Evolutionary conservation across 2,329 filamentous ascomycete genomes (phyloP).

Genomic region (Chaetoscypha palmicola): DNA sequence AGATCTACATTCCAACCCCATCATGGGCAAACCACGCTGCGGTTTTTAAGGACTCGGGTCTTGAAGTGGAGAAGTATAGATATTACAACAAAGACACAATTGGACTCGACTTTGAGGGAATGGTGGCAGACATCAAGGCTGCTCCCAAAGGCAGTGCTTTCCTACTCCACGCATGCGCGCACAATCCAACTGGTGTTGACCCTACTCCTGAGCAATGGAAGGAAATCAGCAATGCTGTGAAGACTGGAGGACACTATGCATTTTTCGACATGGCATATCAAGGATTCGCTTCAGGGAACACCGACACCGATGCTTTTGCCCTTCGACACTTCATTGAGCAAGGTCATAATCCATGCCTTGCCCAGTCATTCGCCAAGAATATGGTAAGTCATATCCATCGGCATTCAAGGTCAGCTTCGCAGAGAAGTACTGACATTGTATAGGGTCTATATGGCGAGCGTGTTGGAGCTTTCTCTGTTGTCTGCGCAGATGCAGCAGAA

Average conservation of each 20-base stretch:
- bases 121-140: constrained; percentile 83
- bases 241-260: constrained; percentile 79
- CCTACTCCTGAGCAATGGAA: constrained; percentile 88
- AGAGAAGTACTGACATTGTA: constrained; percentile 5
- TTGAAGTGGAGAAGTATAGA: constrained; percentile 89
- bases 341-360: constrained; percentile 80
- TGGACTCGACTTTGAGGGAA: constrained; percentile 91
- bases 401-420: background rate
- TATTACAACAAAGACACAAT: constrained; percentile 99
- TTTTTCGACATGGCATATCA: constrained; percentile 99
- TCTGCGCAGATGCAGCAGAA: constrained; percentile 78
- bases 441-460: constrained; percentile 97
- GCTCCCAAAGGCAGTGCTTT: constrained; percentile 83
- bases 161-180: constrained; percentile 92
- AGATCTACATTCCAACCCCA: constrained; percentile 91
- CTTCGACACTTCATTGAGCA: constrained; percentile 88
- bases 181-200: constrained; percentile 97
- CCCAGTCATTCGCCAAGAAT: constrained; percentile 98
- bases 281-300: constrained; percentile 90
- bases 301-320: constrained; percentile 87
- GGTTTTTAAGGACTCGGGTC: constrained; percentile 87
- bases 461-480: constrained; percentile 91
- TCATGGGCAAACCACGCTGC: constrained; percentile 98
- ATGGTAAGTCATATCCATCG: constrained; percentile 54
- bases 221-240: constrained; percentile 80